phyloP scores from a whole-genome alignment of 1,139 yeast species.

The Hyphopichia fennica region DNA sequence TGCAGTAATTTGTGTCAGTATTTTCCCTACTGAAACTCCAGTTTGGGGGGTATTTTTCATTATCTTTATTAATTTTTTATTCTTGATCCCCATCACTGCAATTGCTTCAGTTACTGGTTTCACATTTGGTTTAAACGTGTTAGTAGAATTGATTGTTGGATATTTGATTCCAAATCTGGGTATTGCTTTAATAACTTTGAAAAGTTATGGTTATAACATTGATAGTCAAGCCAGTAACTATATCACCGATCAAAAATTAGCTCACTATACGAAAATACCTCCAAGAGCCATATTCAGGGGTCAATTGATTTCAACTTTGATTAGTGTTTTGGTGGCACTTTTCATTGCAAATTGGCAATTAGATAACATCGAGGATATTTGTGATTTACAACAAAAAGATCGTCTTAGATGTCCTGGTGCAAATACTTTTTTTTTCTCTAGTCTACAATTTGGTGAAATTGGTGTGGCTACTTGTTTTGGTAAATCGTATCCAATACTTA shows the following conservation, averaged over 20 bases:
- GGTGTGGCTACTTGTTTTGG: conserved; percentile 36
- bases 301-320: conserved; percentile 29
- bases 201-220: conserved; percentile 39
- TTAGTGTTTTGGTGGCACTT: conserved; percentile 25
- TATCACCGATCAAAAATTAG: conserved; percentile 36
- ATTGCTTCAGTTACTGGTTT: conserved; percentile 40
- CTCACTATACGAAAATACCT: conserved; percentile 34
- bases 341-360: conserved; percentile 31
- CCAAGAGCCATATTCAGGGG: conserved; percentile 35
- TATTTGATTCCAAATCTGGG: conserved; percentile 42
- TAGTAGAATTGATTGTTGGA: conserved; percentile 41
- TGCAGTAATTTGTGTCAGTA: conserved; percentile 30
- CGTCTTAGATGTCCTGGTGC: conserved; percentile 35
- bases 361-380: conserved; percentile 23
- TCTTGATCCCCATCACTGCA: conserved; percentile 36
- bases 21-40: conserved; percentile 39
- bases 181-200: conserved; percentile 35
- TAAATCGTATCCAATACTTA: conserved; percentile 32
- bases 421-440: conserved; percentile 30
- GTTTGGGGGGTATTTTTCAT: conserved; percentile 38
- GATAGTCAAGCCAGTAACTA: conserved; percentile 39
- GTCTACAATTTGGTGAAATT: conserved; percentile 37
- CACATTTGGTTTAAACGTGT: conserved; percentile 37
- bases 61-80: conserved; percentile 33
- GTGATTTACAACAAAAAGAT: conserved; percentile 26